phyloP scores from a whole-genome alignment of 1,139 yeast species.

The Eremothecium sinecaudum region DNA sequence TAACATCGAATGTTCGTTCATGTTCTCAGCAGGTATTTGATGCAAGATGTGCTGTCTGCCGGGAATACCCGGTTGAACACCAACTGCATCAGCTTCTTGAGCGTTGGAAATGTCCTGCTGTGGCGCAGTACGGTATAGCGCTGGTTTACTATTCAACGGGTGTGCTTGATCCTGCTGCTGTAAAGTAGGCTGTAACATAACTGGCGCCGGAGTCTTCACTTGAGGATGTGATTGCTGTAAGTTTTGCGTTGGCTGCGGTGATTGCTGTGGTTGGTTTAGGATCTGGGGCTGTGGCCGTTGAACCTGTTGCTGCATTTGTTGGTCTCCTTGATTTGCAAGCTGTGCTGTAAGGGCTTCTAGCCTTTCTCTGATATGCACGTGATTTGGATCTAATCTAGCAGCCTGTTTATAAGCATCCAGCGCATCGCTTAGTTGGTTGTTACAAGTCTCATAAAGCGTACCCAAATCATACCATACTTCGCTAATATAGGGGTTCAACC shows the following conservation, averaged over 20 bases:
- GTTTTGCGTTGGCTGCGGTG: conserved; percentile 8
- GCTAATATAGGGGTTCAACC: conserved; percentile 88
- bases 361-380: conserved; percentile 88
- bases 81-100: neutral
- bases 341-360: conserved; percentile 69
- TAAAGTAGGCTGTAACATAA: conserved; percentile 28
- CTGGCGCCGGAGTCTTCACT: conserved; percentile 13
- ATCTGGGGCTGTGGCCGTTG: conserved; percentile 16
- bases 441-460: conserved; percentile 91
- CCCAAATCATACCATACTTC: conserved; percentile 99
- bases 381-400: conserved; percentile 86
- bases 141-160: conserved; percentile 18
- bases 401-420: conserved; percentile 95
- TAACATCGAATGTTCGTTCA: conserved; percentile 5
- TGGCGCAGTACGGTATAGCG: conserved; percentile 9
- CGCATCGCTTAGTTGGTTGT: conserved; percentile 90
- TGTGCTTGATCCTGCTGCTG: conserved; percentile 24
- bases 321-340: conserved; percentile 23
- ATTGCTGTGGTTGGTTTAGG: conserved; percentile 12
- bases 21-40: neutral
- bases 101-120: neutral
- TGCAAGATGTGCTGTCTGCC: conserved; percentile 10
- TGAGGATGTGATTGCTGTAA: conserved; percentile 9
- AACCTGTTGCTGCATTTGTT: conserved; percentile 14
- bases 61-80: conserved; percentile 12